A percentile compares a stretch with the other conserved stretches of the same genome.
phyloP scores from a whole-genome alignment of 257 asterid genomes.

The Solanum pennellii region DNA sequence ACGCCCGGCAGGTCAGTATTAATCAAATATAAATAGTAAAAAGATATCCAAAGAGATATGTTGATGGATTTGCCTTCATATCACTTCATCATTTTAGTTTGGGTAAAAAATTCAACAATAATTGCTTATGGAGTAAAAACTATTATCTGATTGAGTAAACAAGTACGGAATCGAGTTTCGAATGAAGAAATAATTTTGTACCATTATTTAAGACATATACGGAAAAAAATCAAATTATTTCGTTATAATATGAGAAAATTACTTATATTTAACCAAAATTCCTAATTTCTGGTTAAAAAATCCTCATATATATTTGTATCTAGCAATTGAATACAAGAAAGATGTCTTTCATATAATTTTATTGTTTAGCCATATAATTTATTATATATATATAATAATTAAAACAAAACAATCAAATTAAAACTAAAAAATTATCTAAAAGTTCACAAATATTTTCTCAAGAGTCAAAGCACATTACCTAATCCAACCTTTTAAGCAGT shows the following conservation, averaged over 20 bases:
- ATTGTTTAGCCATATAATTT: too few relatives aligned
- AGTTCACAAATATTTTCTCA: not conserved
- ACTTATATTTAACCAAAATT: too few relatives aligned
- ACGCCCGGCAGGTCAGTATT: not conserved
- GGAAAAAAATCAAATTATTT: too few relatives aligned
- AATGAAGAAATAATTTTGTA: too few relatives aligned
- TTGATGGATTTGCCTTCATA: not conserved
- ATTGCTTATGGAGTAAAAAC: too few relatives aligned
- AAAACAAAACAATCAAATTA: too few relatives aligned
- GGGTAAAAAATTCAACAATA: not conserved
- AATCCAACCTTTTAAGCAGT: not conserved
- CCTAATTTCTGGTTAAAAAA: fast-evolving
- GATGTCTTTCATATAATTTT: too few relatives aligned
- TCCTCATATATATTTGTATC: not conserved
- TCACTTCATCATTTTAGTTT: not conserved
- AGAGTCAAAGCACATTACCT: not conserved
- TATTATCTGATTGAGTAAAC: too few relatives aligned
- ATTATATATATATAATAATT: too few relatives aligned
- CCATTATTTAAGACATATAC: not conserved
- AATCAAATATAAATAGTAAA: not conserved
- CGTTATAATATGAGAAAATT: too few relatives aligned
- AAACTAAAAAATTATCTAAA: too few relatives aligned
- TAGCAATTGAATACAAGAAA: not conserved
- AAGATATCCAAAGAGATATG: not conserved
- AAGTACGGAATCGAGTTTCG: not conserved